Evolutionary conservation across 2,329 filamentous ascomycete species (phyloP), one percentile per base, ranked within the genome.

Genomic region (Parafenestella ontariensis): DNA sequence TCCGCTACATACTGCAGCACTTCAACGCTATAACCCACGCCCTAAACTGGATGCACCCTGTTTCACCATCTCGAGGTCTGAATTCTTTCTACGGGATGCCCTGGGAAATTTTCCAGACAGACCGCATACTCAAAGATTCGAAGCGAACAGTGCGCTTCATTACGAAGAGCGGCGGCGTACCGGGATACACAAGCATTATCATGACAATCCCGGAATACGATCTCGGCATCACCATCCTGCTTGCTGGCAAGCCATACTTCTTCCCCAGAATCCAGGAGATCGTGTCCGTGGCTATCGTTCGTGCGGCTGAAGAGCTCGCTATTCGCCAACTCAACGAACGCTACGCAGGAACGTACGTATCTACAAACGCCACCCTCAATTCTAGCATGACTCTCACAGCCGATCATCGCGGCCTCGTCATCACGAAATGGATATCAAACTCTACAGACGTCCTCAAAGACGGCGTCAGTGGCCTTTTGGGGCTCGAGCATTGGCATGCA

Each of bases 101-200:
- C 0, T 82, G 78, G 76, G 79, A 82, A 59, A 81, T 79, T 0
- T 77, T 77, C 37, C 75, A 78, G 0, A 78, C 75, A 1, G 72
- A 77, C 34, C 67, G 68, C 5, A 71, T 80, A 15, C 64, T 81
- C 1, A 45, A 59, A 7, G 53, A 71, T 15, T 77, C 70, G 10
- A 64, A 58, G 5, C 67, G 77, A 11, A 70, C 76, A 0, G 71
- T 81, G 2, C 79, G 76, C 2, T 77, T 82, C 56, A 67, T 78
- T 31, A 81, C 79, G 2, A 82, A 82, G 61, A 61, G 66, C 2
- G 80, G 80, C 5, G 75, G 76, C 0, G 56, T 79, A 0, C 78
- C 78, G 1, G 76, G 75, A 2, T 82, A 82, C 45, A 63, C 62
- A 3, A 77, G 76, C 2, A 64, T 69, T 5, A 76, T 81, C 41